A percentile compares a stretch with the other conserved stretches of the same genome.
Evolutionary conservation across 2,329 filamentous ascomycete genomes (phyloP).

Genomic region (Aspergillus oerlinghausenensis): DNA sequence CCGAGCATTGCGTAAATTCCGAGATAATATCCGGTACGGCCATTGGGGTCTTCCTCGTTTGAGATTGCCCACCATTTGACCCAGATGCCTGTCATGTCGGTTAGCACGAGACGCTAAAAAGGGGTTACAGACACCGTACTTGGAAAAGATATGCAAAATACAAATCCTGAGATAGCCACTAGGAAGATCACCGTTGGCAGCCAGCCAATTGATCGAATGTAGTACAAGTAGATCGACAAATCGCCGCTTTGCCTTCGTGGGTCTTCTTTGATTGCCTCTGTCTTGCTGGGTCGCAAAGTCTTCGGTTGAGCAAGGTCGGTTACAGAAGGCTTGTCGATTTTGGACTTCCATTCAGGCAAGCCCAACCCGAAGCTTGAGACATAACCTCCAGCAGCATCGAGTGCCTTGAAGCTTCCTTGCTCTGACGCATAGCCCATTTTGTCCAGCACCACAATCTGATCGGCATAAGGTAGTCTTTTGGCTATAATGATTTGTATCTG

Average conservation of each 20-base stretch:
- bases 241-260: constrained; percentile 37
- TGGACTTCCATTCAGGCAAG: constrained; percentile 28
- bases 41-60: constrained; percentile 31
- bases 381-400: constrained; percentile 37
- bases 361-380: constrained; percentile 37
- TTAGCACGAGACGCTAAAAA: not conserved
- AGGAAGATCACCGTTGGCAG: constrained; percentile 31
- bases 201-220: constrained; percentile 36
- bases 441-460: constrained; percentile 40
- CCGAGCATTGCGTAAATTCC: constrained; percentile 40
- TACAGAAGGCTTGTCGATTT: constrained; percentile 11
- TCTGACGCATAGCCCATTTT: constrained; percentile 36
- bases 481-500: constrained; percentile 13
- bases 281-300: constrained; percentile 5
- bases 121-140: constrained; percentile 19
- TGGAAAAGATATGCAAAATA: constrained; percentile 40
- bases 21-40: constrained; percentile 33
- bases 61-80: constrained; percentile 39
- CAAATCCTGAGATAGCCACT: constrained; percentile 34
- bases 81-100: constrained; percentile 31
- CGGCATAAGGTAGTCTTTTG: constrained; percentile 39
- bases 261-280: constrained; percentile 20
- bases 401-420: constrained; percentile 37
- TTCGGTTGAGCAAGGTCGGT: constrained; percentile 7
- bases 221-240: constrained; percentile 40